Conservation (phyloP, 139 green algal species). For the Chlamydomonas sp. region DNA sequence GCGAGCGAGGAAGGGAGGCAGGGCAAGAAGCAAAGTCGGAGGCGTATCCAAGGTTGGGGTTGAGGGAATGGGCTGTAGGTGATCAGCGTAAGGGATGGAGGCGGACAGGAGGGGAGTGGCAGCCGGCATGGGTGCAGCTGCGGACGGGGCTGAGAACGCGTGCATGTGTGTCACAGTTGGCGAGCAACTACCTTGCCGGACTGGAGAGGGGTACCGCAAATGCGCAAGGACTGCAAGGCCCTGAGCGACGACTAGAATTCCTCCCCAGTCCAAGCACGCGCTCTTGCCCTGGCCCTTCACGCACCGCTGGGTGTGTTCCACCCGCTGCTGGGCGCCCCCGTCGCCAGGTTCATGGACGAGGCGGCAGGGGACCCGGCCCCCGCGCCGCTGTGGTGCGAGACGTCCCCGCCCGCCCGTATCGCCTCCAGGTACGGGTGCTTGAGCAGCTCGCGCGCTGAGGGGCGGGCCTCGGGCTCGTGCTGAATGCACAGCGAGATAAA, state of each 20-base stretch:
- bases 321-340: not conserved
- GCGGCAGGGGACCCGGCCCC: not conserved
- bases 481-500: slow-evolving; percentile 92
- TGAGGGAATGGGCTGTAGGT: too few species aligned
- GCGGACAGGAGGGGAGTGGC: too few species aligned
- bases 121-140: too few species aligned
- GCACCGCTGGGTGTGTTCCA: slow-evolving; percentile 27
- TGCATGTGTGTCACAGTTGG: too few species aligned
- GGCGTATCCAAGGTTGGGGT: too few species aligned
- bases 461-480: slow-evolving; percentile 59
- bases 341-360: not conserved
- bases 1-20: not conserved
- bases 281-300: not conserved
- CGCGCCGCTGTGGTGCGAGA: not conserved
- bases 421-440: slow-evolving; percentile 89
- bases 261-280: not conserved
- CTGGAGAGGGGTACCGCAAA: too few species aligned
- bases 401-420: slow-evolving; percentile 9
- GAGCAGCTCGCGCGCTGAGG: slow-evolving; percentile 85
- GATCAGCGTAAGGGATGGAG: too few species aligned
- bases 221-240: too few species aligned
- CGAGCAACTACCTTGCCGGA: too few species aligned
- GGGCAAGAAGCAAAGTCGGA: not conserved
- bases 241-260: not conserved
- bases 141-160: too few species aligned